Evolutionary conservation across 2,329 filamentous ascomycete genomes (phyloP).

Genomic region (Hymenoscyphus fructigenus): DNA sequence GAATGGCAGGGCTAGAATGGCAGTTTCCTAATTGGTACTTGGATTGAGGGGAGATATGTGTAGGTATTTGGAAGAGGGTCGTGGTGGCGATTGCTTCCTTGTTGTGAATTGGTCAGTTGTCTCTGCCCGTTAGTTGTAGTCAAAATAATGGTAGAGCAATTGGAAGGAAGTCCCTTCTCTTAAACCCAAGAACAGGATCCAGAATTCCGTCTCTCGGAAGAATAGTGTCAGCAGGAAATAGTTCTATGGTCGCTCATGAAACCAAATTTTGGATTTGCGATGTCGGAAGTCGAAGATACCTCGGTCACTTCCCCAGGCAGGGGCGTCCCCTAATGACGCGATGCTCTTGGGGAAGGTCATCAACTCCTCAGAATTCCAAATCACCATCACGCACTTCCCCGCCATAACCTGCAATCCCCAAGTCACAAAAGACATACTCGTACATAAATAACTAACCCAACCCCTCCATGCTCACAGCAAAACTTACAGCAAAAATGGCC

Average conservation of each 20-base stretch:
- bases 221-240: no score
- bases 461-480: conserved; percentile 2
- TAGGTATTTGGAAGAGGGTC: not conserved
- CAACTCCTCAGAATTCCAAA: no score
- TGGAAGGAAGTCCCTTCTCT: not conserved
- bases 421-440: not conserved
- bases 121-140: not conserved
- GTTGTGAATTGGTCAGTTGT: not conserved
- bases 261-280: conserved; percentile 9
- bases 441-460: not conserved
- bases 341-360: not conserved
- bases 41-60: not conserved
- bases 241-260: not conserved
- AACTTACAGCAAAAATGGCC: conserved; percentile 44
- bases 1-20: no score
- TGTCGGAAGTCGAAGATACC: conserved; percentile 8
- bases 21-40: not conserved
- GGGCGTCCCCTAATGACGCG: not conserved
- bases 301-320: not conserved
- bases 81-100: not conserved
- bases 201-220: no score
- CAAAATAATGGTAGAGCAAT: not conserved
- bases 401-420: not conserved
- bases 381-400: not conserved
- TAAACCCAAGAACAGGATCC: no score